These are phyloP conservation scores for Cephalotrichum gorgonifer DNA, from an alignment of 2,329 filamentous ascomycete genomes.

Conservation along the genomic window DNA sequence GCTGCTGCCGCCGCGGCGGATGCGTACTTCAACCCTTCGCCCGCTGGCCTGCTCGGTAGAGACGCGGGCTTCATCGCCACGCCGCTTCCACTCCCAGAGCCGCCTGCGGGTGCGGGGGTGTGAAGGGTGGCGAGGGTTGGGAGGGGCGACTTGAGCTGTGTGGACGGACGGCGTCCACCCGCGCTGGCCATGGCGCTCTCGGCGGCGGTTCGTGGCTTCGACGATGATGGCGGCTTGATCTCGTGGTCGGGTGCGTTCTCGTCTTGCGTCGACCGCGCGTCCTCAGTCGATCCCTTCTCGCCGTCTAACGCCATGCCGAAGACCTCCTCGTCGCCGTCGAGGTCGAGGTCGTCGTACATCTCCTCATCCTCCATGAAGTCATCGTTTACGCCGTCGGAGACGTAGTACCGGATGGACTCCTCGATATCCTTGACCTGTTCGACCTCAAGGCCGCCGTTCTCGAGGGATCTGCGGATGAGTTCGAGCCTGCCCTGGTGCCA, in stretches of 20 bases:
- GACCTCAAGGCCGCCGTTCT: constrained; percentile 84
- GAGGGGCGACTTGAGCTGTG: constrained; percentile 85
- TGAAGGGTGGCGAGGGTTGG: constrained; percentile 89
- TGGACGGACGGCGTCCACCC: constrained; percentile 62
- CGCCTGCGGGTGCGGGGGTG: constrained; percentile 52
- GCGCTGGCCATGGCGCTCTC: constrained; percentile 42
- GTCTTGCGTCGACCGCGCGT: constrained; percentile 84
- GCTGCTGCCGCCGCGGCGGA: constrained; percentile 91
- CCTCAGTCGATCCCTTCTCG: constrained; percentile 89
- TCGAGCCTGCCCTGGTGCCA: constrained; percentile 94
- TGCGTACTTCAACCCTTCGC: constrained; percentile 91
- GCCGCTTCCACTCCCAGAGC: constrained; percentile 30
- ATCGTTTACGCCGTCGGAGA: constrained; percentile 75
- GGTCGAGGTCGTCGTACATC: constrained; percentile 88
- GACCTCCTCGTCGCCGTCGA: constrained; percentile 83
- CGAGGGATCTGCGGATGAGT: constrained; percentile 76
- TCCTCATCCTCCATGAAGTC: constrained; percentile 92
- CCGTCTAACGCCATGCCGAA: constrained; percentile 73
- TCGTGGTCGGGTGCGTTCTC: constrained; percentile 55
- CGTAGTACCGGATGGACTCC: constrained; percentile 91
- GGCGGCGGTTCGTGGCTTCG: constrained; percentile 27
- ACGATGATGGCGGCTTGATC: constrained; percentile 11
- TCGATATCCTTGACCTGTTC: constrained; percentile 82
- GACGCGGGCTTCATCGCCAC: constrained; percentile 86
- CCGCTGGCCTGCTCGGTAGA: constrained; percentile 70